These are phyloP conservation scores for Setomelanomma holmii DNA, from an alignment of 2,329 filamentous ascomycete species.

Conservation along the genomic window DNA sequence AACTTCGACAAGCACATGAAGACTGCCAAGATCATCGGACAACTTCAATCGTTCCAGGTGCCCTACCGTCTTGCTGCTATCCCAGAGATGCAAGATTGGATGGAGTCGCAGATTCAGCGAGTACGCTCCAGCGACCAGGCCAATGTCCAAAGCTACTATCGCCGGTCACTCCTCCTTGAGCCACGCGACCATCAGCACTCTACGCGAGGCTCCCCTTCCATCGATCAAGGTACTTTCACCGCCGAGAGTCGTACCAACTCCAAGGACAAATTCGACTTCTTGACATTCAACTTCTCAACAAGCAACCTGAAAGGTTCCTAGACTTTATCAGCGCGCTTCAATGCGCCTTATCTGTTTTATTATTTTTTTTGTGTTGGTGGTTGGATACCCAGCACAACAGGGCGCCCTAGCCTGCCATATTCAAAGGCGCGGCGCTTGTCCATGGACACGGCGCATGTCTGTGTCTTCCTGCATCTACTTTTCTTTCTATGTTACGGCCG, in stretches of 20 bases:
- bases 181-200: slow-evolving; percentile 64
- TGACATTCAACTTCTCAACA: slow-evolving; percentile 47
- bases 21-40: slow-evolving; percentile 93
- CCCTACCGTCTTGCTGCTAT: slow-evolving; percentile 85
- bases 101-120: slow-evolving; percentile 79
- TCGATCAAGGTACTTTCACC: slow-evolving; percentile 35
- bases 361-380: slow-evolving; percentile 8
- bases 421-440: slow-evolving; percentile 16
- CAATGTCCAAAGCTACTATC: slow-evolving; percentile 73
- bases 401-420: slow-evolving; percentile 10
- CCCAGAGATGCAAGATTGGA: slow-evolving; percentile 91
- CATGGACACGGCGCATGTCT: slow-evolving; percentile 33
- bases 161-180: slow-evolving; percentile 84
- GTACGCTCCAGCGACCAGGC: slow-evolving; percentile 71
- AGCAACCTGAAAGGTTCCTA: slow-evolving; percentile 43
- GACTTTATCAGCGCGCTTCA: slow-evolving; percentile 26
- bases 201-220: slow-evolving; percentile 31
- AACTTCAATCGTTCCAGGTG: slow-evolving; percentile 94
- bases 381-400: slow-evolving; percentile 13
- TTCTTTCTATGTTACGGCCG: slow-evolving; percentile 32
- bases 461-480: slow-evolving; percentile 26
- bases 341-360: slow-evolving; percentile 15
- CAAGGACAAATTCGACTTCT: slow-evolving; percentile 48
- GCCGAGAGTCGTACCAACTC: slow-evolving; percentile 39
- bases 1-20: slow-evolving; percentile 98